Base-by-base conservation (phyloP, 2,329 filamentous ascomycete species). In the Trichoderma sp. region DNA sequence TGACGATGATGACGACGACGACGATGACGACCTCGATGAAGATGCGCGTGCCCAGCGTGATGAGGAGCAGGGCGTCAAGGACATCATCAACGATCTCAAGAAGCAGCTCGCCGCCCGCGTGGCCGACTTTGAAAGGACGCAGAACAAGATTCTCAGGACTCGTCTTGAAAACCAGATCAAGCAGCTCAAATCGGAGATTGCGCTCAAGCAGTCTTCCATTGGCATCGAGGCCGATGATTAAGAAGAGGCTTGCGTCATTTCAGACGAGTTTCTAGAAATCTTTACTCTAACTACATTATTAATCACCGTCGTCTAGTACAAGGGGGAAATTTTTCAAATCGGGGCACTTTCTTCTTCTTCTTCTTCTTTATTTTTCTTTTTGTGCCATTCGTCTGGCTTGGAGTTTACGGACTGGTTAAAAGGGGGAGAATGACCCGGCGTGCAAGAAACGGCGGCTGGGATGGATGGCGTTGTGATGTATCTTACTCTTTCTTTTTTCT, bases 11-110 rank as follows among this genome's bases (percentile, higher is more conserved):
- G 81, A 83, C 22, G 72, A 73, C 1, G 72, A 74, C 1, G 84
- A 85, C 2, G 83, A 83, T 5, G 83, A 84, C 13, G 84, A 85
- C 10, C 78, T 84, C 15, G 86, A 87, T 65, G 84, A 86, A 29
- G 86, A 87, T 59, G 79, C 84, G 68, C 80, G 82, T 50, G 82
- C 82, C 4, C 78, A 80, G 64, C 78, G 80, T 22, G 83, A 86
- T 56, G 82, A 86, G 70, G 80, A 84, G 70, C 82, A 85, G 70
- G 84, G 85, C 69, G 82, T 86, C 70, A 82, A 84, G 71, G 84
- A 84, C 71, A 85, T 87, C 70, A 84, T 87, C 61, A 78, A 81
- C 58, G 81, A 84, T 61, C 79, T 88, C 68, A 80, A 85, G 75
- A 84, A 81, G 73, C 80, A 84, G 72, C 80, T 87, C 19, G 78